phyloP scores from a whole-genome alignment of 2,329 filamentous ascomycete genomes.

The Hypoxylon sp. region DNA sequence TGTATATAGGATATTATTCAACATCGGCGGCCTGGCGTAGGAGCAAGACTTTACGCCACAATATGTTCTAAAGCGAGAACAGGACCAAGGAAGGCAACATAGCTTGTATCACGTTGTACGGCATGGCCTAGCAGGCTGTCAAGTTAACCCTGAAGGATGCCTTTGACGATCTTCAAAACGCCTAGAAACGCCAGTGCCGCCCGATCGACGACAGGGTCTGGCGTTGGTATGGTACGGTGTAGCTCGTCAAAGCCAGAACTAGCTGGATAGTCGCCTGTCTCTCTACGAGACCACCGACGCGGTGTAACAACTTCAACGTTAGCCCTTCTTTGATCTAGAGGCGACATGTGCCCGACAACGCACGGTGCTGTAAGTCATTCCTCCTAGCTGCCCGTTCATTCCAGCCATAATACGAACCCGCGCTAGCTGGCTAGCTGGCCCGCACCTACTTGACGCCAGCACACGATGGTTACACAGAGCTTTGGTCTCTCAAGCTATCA shows the following conservation, averaged over 20 bases:
- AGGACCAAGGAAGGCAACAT: conserved; percentile 1
- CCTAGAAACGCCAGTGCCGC: not conserved
- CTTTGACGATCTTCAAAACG: conserved; percentile 2
- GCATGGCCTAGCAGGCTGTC: not conserved
- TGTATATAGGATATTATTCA: not conserved
- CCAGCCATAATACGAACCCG: too few species aligned
- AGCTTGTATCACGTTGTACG: not conserved
- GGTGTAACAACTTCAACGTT: conserved; percentile 19
- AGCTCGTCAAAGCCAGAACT: not conserved
- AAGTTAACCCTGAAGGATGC: not conserved
- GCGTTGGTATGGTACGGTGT: not conserved
- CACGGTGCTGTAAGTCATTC: conserved; percentile 17
- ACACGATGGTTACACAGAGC: too few species aligned
- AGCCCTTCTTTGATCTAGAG: not conserved
- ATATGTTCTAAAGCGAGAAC: not conserved
- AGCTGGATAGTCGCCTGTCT: conserved; percentile 4
- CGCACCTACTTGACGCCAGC: conserved; percentile 5
- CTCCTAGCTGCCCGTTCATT: too few species aligned
- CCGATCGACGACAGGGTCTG: not conserved
- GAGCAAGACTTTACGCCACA: not conserved
- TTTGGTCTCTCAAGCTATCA: too few species aligned
- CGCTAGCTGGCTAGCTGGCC: too few species aligned
- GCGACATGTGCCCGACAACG: conserved; percentile 1
- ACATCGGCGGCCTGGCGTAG: too few species aligned
- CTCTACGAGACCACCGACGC: conserved; percentile 12